Base-by-base conservation (phyloP, 768 basidiomycete genomes). In the Mycena haematopus region DNA sequence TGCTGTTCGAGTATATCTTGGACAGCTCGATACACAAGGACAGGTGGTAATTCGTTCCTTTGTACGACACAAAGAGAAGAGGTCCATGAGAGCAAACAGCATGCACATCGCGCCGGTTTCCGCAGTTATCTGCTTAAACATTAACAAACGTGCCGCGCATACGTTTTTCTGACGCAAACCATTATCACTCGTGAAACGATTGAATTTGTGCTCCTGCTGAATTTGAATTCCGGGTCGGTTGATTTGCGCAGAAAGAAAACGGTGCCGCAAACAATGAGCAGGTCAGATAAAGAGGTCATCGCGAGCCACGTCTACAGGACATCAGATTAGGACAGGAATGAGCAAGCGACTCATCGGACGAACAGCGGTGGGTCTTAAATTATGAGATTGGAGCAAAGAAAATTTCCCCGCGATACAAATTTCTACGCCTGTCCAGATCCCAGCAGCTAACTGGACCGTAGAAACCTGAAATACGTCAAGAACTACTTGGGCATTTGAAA, bases 21-120 rank as follows among this genome's bases (percentile, higher is more conserved):
- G 58, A 65, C 11, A 65, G 21, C 7, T 55, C 53, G 36, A 60
- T 54, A n/a, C 58, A 58, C 31, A 60, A 11, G 2, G 52, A 27
- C 11, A 65, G 19, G 49, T 65, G 63, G 33, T 51, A 60, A 21
- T 65, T 65, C 8, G 57, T 59, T 13, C 44, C 47, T 38, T 52
- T 54, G 40, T 42, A 56, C 31, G 4, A 25, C n/a, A n/a, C 40
- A 29, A 65, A 69, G 6, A 69, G 58, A 47, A 52, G 17, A 69
- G 57, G 14, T 69, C 66, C 6, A 68, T 33, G n/a, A 58, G 15
- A 17, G 60, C 63, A 3, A 56, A 58, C 0, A 56, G 1, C 6
- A 57, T 60, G 15, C 61, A 63, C 8, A 68, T 15, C 3, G 52
- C 13, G n/a, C 66, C 67, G 27, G 63, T 68, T 51, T 69, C 62